Conservation (phyloP, 2,329 filamentous ascomycete genomes). For the Cladosporium halotolerans region DNA sequence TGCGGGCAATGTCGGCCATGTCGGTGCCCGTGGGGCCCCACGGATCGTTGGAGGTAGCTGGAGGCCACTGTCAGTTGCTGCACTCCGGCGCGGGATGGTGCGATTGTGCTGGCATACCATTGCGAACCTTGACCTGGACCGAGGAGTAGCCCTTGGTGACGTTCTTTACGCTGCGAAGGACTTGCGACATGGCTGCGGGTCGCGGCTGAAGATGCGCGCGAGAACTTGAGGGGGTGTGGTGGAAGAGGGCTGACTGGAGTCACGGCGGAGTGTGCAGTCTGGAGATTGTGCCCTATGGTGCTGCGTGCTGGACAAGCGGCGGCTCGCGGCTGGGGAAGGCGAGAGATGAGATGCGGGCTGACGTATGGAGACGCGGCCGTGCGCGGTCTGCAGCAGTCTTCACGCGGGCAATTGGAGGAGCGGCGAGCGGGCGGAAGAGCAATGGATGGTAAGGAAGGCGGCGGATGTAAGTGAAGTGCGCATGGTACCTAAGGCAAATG, state of each 20-base stretch:
- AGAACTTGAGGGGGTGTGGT: neutral
- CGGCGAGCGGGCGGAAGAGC: no score
- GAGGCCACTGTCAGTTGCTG: slow-evolving; percentile 19
- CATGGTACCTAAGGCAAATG: no score
- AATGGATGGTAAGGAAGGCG: no score
- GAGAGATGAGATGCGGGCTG: no score
- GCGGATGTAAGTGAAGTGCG: no score
- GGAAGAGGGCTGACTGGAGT: neutral
- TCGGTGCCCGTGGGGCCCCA: slow-evolving; percentile 97
- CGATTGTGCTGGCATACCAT: slow-evolving; percentile 58
- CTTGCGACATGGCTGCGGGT: slow-evolving; percentile 72
- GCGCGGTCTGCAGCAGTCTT: no score
- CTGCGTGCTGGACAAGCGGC: no score
- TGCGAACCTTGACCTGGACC: slow-evolving; percentile 95
- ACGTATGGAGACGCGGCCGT: no score
- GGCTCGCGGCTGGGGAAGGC: no score
- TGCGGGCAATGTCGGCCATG: slow-evolving; percentile 96
- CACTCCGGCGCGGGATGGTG: slow-evolving; percentile 18
- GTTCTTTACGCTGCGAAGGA: slow-evolving; percentile 96
- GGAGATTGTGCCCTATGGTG: no score
- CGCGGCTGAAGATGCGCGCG: slow-evolving; percentile 5
- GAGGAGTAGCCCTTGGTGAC: slow-evolving; percentile 97
- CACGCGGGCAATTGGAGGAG: no score
- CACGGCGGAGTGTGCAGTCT: neutral
- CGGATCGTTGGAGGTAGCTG: slow-evolving; percentile 96